Evolutionary conservation across 2,329 filamentous ascomycete genomes (phyloP), one percentile per base, ranked within the genome.

Genomic region (Monosporascus sp.): DNA sequence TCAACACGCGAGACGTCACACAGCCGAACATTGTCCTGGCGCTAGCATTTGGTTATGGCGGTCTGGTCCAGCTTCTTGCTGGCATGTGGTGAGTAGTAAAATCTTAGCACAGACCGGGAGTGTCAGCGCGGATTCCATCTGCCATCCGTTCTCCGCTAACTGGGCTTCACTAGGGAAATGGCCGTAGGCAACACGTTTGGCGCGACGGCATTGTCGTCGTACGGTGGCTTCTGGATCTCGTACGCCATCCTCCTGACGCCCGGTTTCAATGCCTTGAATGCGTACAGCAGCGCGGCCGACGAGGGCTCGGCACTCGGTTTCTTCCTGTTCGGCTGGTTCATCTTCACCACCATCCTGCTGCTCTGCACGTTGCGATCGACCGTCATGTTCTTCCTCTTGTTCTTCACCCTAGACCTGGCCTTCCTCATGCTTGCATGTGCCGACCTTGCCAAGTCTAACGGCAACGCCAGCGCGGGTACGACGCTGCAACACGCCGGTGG

Each of bases 101-200:
- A 11, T 8, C 31, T 15, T 18, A 6, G 35, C 26, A 26, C n/a
- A 14, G 20, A 18, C 11, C 50, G 26, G n/a, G 7, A 9, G 4
- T 15, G 17, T 5, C 45, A 50, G 7, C 15, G 28, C 28, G 28
- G 9, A 31, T 31, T 31, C 9, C 28, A 31, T 31, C 15, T 48
- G 18, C 6, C n/a, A 24, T n/a, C 31, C 44, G 3, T 5, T 11
- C 51, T 50, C 56, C 26, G 57, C 55, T 20, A 26, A 47, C 49
- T 14, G 22, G 47, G 45, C 51, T 41, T 26, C 41, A 11, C 28
- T 58, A 90, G 87, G 88, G 89, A 93, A 75, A 89, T 93, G 82
- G 88, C 88, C 37, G 79, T 89, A n/a, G 89, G 88, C 53, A 93
- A 93, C 78, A 93, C 89, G 11, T 92, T 93, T 60, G 88, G 88